These are phyloP conservation scores for Rubus idaeus DNA, from an alignment of 306 rosid species.

Conservation along the genomic window DNA sequence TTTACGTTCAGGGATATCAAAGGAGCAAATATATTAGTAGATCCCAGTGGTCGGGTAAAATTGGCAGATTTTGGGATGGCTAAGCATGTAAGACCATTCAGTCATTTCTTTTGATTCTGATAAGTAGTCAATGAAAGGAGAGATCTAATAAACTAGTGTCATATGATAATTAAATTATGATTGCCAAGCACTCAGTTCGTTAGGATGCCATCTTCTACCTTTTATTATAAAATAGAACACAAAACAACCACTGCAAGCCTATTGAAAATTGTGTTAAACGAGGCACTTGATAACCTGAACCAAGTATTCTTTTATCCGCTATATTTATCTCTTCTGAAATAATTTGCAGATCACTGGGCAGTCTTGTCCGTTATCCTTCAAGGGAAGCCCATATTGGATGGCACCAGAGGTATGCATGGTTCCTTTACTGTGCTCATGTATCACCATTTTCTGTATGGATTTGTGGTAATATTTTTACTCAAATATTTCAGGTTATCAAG, in stretches of 20 bases:
- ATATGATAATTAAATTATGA: neutral
- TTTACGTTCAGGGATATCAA: slow-evolving; percentile 77
- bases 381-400: slow-evolving; percentile 99
- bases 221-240: neutral
- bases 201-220: neutral
- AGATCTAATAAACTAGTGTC: neutral
- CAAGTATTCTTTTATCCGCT: neutral
- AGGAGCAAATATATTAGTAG: slow-evolving; percentile 95
- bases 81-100: slow-evolving; percentile 44
- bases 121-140: neutral
- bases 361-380: slow-evolving; percentile 83
- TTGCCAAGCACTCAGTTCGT: neutral
- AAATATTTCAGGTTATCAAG: slow-evolving; percentile 63
- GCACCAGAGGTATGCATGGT: slow-evolving; percentile 84
- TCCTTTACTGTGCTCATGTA: neutral
- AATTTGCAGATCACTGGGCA: slow-evolving; percentile 82
- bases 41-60: slow-evolving; percentile 83
- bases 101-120: neutral
- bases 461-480: neutral
- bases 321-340: slow-evolving; percentile 24
- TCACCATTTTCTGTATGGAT: slow-evolving; percentile 6
- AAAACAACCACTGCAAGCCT: neutral
- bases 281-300: slow-evolving; percentile 5
- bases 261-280: neutral
- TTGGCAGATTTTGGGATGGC: slow-evolving; percentile 99